Base-by-base conservation (phyloP, 768 basidiomycete species). In the Suillus placidus region DNA sequence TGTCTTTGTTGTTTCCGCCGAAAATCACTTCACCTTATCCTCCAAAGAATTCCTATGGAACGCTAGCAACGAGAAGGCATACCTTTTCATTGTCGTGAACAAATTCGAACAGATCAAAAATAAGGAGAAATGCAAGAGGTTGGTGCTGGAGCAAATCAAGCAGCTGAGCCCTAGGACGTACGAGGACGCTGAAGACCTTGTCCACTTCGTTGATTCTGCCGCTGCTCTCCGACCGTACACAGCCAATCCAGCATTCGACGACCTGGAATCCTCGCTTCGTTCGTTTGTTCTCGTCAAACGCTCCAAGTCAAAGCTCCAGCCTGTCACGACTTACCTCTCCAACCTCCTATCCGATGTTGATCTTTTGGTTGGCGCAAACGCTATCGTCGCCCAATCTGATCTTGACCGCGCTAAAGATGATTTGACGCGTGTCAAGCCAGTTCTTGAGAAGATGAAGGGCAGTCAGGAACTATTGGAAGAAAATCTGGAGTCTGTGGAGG, bases 1-100 rank as follows among this genome's bases (percentile, higher is more conserved):
- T 64, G 97, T 99, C 64, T 99, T 98, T 76, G 95, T 98, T 70
- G 95, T 97, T 60, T 95, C 93, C 0, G 95, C 97, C 4, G 96
- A 97, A 81, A 99, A 99, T 78, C 97, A 99, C 82, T 97, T 99
- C 77, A 99, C 97, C 0, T 85, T 96, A 23, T 97, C 95, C 5
- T 92, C 95, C 16, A 93, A 91, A 75, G 95, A 98, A 76, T 98
- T 99, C 84, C 84, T 99, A 56, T 86, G 82, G 82, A 94, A 88
- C 71, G 95, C 97, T 2, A 93, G 92, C 80, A 91, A 94, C 71
- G 97, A 99, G 81, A 99, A 99, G 82, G 95, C 97, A 0, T 97
- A 96, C 75, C 81, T 99, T 58, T 99, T 99, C 82, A 92, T 99
- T 74, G 97, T 99, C 63, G 97, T 98, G 76, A 99, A 99, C 85